These are phyloP conservation scores for Chaetomidium leptoderma DNA, from an alignment of 495 filamentous ascomycete species.

Conservation along the genomic window DNA sequence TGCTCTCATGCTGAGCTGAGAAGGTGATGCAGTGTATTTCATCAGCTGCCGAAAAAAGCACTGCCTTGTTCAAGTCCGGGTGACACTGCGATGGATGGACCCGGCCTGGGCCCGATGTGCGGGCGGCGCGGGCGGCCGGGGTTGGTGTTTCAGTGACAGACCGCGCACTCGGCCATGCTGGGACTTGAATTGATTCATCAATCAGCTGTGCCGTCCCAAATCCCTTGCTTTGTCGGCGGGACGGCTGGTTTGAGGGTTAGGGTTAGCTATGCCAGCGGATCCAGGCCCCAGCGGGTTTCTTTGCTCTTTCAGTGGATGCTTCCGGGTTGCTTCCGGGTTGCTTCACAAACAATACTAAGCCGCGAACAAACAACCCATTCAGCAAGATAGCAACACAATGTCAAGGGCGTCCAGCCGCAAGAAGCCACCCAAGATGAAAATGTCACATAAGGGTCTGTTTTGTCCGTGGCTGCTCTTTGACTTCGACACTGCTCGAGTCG, in stretches of 20 bases:
- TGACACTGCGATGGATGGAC: neutral
- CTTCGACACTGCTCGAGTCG: too few relatives aligned
- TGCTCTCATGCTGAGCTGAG: neutral
- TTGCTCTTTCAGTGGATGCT: neutral
- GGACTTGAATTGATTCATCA: neutral
- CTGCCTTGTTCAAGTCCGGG: neutral
- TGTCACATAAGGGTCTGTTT: too few relatives aligned
- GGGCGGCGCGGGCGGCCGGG: constrained; percentile 11
- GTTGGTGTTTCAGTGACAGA: constrained; percentile 5
- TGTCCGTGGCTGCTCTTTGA: too few relatives aligned
- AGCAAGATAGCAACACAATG: neutral
- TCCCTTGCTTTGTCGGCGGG: too few relatives aligned
- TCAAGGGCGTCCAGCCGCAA: neutral
- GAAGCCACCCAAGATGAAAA: neutral
- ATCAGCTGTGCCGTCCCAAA: neutral
- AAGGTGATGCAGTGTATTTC: too few relatives aligned
- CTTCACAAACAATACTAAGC: constrained; percentile 8
- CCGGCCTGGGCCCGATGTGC: constrained; percentile 1
- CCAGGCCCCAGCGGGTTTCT: neutral
- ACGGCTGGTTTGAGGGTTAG: neutral
- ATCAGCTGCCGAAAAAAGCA: neutral
- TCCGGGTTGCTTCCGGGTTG: neutral
- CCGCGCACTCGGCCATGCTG: too few relatives aligned
- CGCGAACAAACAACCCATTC: constrained; percentile 5
- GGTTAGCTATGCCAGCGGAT: neutral